Percentiles rank a stretch among this genome's conserved stretches.
These are phyloP conservation scores for Leccinum aurantiacum DNA, from an alignment of 768 basidiomycete genomes.

Conservation along the genomic window DNA sequence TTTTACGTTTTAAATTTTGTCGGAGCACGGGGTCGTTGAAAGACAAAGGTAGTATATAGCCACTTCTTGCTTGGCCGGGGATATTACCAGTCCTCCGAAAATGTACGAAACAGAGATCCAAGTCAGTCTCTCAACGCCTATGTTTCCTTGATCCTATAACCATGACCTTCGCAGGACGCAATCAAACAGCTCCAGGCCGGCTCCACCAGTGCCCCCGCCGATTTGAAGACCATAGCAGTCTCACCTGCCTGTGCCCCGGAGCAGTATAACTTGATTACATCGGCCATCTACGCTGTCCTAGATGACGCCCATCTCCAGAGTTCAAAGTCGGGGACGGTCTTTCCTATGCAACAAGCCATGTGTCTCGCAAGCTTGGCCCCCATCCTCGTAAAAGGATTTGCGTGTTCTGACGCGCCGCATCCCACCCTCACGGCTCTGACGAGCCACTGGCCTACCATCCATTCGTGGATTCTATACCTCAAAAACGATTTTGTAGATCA, in stretches of 20 bases:
- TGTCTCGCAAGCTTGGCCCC: conserved; percentile 19
- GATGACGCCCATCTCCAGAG: conserved; percentile 20
- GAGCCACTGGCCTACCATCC: conserved; percentile 21
- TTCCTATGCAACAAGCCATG: conserved; percentile 23
- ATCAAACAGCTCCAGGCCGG: conserved; percentile 25
- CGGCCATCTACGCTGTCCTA: conserved; percentile 22
- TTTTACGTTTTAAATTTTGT: conserved; percentile 4
- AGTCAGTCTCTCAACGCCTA: conserved; percentile 5
- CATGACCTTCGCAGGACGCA: conserved; percentile 11
- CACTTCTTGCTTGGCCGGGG: background rate
- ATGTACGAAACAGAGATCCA: conserved; percentile 23
- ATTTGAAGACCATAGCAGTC: conserved; percentile 23
- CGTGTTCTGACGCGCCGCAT: background rate
- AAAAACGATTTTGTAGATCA: conserved; percentile 24
- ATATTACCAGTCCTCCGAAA: background rate
- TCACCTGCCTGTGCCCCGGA: conserved; percentile 16
- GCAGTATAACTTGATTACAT: conserved; percentile 18
- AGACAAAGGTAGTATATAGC: background rate
- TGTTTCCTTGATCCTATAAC: background rate
- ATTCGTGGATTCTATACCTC: conserved; percentile 27
- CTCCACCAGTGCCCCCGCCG: conserved; percentile 18
- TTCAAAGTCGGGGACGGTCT: conserved; percentile 11
- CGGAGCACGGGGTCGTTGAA: background rate
- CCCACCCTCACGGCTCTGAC: conserved; percentile 7
- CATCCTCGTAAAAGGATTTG: conserved; percentile 10